Percentiles rank a stretch among this genome's conserved stretches.
Evolutionary conservation across 805 yeast genomes (phyloP).

Genomic region (Sungouiozyma ichnusensis): DNA sequence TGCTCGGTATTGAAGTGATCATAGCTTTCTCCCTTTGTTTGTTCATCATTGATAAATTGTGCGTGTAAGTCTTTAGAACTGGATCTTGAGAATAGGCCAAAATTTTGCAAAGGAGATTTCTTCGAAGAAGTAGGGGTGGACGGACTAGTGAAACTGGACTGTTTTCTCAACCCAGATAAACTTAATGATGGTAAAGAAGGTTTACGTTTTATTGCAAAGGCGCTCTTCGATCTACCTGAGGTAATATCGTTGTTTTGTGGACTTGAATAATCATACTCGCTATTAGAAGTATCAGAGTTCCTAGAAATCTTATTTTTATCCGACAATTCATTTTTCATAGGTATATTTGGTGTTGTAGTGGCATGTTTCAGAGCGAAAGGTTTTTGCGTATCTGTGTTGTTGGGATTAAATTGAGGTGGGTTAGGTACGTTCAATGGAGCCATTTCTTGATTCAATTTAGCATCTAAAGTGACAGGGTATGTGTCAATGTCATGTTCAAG

Average conservation of each 20-base stretch:
- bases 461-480: too few species aligned
- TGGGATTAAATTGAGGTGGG: neutral
- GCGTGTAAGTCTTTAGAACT: slow-evolving; percentile 15
- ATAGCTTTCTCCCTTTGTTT: slow-evolving; percentile 9
- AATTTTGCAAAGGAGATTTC: slow-evolving; percentile 27
- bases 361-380: neutral
- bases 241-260: neutral
- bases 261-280: neutral
- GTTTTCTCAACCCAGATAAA: slow-evolving; percentile 19
- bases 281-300: neutral
- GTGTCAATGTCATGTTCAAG: too few species aligned
- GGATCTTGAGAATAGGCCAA: slow-evolving; percentile 26
- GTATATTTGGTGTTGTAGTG: slow-evolving; percentile 1
- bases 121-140: slow-evolving; percentile 16
- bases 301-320: neutral
- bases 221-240: slow-evolving; percentile 8
- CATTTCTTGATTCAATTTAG: neutral
- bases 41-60: slow-evolving; percentile 9
- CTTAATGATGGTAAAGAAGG: slow-evolving; percentile 26
- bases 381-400: neutral
- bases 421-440: neutral
- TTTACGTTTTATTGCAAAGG: slow-evolving; percentile 14
- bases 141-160: slow-evolving; percentile 14
- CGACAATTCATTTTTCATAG: slow-evolving; percentile 1
- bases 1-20: slow-evolving; percentile 5